Evolutionary conservation across 2,329 filamentous ascomycete species (phyloP), one percentile per base, ranked within the genome.

Genomic region (Alternaria hordeiaustralica): DNA sequence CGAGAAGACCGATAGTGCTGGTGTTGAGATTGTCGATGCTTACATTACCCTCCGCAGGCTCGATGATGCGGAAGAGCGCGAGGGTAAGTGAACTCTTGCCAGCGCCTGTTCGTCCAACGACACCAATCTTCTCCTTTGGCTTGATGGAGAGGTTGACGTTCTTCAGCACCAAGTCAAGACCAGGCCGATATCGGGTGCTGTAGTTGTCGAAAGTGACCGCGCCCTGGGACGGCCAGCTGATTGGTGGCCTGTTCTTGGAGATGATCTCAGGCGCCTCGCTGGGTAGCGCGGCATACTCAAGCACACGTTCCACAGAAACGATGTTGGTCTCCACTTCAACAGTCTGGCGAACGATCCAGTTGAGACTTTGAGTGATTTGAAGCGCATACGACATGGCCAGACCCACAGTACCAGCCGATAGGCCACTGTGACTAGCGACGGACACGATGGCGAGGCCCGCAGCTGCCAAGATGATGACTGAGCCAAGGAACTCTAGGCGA

Each of bases 311-410:
- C 41, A 99, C 96, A 10, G 95, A 97, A 49, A 99, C 95, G 75
- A 99, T 99, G 81, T 99, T 99, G n/a, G 95, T 98, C 85, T 99
- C 96, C n/a, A 99, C 96, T 81, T 99, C 96, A 33, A 99, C 96
- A 0, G 94, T 97, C 82, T 99, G 96, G 63, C 96, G 90, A 55
- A 99, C 96, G 75, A 99, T 97, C 96, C 96, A 99, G 84, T 98
- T 99, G 75, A 99, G 87, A 36, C 94, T 97, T 71, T 95, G 92
- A 2, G 96, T 99, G 76, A 99, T 98, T 83, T 97, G 93, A 67
- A 99, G 87, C 43, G 94, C 96, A 82, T 98, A 97, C 50, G 95
- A 97, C 94, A 99, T 97, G 68, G 92, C 89, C 75, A 99, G 85
- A 84, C 96, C 96, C 56, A 98, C 94, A 81, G 89, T 84, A 62